A percentile compares a stretch with the other conserved stretches of the same genome.
Conservation (phyloP, 1,284 basidiomycete species). For the Tilletia horrida region DNA sequence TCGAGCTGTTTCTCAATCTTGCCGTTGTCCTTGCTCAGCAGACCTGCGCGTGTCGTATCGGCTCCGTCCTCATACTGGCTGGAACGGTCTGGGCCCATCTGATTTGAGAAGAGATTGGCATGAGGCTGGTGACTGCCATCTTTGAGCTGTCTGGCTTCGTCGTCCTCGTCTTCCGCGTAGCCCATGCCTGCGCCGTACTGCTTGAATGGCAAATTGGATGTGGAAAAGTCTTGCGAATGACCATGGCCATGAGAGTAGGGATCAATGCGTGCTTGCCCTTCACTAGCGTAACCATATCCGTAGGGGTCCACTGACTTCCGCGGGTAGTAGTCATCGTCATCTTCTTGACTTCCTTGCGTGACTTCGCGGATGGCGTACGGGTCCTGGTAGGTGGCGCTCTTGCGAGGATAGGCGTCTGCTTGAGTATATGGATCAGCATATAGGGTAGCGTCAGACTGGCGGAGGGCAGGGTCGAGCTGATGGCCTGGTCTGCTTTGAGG, state of each 20-base stretch:
- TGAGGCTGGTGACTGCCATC: background rate
- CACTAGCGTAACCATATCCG: background rate
- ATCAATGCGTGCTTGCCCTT: background rate
- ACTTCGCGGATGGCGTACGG: background rate
- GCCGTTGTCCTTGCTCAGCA: background rate
- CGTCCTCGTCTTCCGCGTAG: slow-evolving; percentile 49
- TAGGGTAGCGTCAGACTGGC: slow-evolving; percentile 7
- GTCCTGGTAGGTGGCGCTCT: background rate
- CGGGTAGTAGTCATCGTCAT: slow-evolving; percentile 16
- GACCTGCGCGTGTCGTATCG: background rate
- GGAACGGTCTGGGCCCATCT: slow-evolving; percentile 24
- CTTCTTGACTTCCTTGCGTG: background rate
- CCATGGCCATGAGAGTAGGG: background rate
- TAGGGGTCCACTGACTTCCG: background rate
- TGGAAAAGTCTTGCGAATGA: background rate
- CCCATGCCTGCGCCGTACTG: slow-evolving; percentile 39
- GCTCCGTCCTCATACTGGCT: slow-evolving; percentile 26
- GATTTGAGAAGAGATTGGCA: background rate
- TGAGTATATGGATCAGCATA: background rate
- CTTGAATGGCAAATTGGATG: slow-evolving; percentile 34
- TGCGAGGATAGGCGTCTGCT: background rate
- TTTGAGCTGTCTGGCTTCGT: slow-evolving; percentile 41
- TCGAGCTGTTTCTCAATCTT: slow-evolving; percentile 13
- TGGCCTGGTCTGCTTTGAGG: background rate
- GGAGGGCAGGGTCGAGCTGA: background rate